Base-by-base conservation (phyloP, 2,329 filamentous ascomycete genomes). In the Calycina herbarum region DNA sequence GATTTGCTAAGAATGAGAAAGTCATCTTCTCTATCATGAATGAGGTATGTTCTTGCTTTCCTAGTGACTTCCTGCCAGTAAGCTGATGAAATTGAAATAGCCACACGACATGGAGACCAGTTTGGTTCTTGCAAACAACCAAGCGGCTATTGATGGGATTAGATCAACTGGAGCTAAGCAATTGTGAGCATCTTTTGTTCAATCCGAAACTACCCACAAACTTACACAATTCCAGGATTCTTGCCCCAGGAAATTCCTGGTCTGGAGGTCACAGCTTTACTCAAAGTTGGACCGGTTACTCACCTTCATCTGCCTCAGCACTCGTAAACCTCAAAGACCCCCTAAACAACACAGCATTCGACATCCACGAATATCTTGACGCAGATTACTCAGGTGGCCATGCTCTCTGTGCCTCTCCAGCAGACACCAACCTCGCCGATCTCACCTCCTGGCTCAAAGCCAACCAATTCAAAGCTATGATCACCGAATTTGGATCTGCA, bases 21-120 rank as follows among this genome's bases (percentile, higher is more conserved):
- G 78, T 90, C 48, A 80, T 84, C 5, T 88, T 90, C 68, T 86
- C 86, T 29, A 75, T 90, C 59, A 90, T 90, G 86, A 90, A 90
- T 76, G 88, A 87, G 77, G 72, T 72, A 63, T 42, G 58, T 63
- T 27, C 38, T 38, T n/a, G 8, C 42, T 15, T 24, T 27, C 2
- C 51, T 17, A 10, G 48, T 13, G 42, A 11, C 6, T 40, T 7
- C 24, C 5, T 2, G 17, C 0, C 42, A 29, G 1, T 11, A 13
- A 56, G 20, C 63, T 29, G 15, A 61, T 31, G 15, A 8, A 15
- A 62, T 7, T 51, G 6, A 38, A 33, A 24, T 51, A 83, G 74
- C 82, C 82, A 2, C 82, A 84, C 71, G 80, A 82, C 69, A 82
- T 84, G 81, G 72, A 79, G 4, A 80, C 79, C 2, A 69, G 73